Evolutionary conservation across 78 protist genomes (phyloP).

Genomic region (Dictyostelium intermedium): DNA sequence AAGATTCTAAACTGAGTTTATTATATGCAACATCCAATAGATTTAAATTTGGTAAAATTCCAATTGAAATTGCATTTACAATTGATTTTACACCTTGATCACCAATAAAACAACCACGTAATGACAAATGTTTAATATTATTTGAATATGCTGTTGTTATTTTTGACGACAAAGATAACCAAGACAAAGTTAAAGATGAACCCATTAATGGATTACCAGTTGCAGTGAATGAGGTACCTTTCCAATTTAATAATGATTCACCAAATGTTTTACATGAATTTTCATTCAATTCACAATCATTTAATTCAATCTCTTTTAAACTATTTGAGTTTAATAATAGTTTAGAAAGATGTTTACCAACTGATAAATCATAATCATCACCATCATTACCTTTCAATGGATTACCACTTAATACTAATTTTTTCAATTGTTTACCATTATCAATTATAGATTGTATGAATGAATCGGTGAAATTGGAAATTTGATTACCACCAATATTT

Average conservation of each 20-base stretch:
- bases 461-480: neutral
- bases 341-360: neutral
- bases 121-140: neutral
- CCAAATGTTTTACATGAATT: neutral
- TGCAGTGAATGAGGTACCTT: constrained; percentile 7
- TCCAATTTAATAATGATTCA: constrained; percentile 11
- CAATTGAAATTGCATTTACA: neutral
- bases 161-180: neutral
- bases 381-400: neutral
- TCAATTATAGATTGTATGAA: neutral
- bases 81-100: constrained; percentile 28
- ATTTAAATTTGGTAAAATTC: neutral
- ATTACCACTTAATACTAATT: neutral
- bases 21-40: constrained; percentile 38
- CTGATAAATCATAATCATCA: too few relatives aligned
- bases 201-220: neutral
- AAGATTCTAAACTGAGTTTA: neutral
- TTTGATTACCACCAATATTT: constrained; percentile 2
- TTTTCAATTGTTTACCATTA: neutral
- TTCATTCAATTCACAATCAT: constrained; percentile 9
- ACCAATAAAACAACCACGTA: constrained; percentile 35
- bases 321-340: neutral
- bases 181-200: neutral
- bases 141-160: neutral
- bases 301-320: neutral